Conservation (phyloP, 371 early-diverging fungal species). For the Actinomortierella ambigua region DNA sequence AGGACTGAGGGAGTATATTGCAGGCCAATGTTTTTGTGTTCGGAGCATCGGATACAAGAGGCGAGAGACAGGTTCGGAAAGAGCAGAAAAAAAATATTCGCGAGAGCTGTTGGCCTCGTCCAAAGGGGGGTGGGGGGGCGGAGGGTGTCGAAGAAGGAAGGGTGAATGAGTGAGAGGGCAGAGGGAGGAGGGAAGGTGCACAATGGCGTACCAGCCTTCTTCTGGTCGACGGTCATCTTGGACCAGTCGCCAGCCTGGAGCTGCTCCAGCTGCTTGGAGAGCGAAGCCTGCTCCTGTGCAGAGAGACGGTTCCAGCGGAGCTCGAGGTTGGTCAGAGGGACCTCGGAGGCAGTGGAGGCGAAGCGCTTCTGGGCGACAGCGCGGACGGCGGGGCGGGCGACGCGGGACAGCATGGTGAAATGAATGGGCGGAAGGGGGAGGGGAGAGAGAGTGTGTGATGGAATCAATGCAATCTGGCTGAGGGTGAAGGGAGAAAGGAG, state of each 20-base stretch:
- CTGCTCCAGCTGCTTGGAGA: conserved; percentile 81
- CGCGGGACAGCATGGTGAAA: conserved; percentile 25
- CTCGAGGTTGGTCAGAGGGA: conserved; percentile 75
- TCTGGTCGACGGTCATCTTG: conserved; percentile 86
- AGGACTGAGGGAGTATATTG: neutral
- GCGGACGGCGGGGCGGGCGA: conserved; percentile 40
- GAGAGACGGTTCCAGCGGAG: conserved; percentile 87
- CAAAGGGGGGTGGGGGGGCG: neutral
- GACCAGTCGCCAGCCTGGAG: conserved; percentile 96
- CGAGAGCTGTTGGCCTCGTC: no score
- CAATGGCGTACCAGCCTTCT: conserved; percentile 87
- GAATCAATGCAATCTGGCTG: no score
- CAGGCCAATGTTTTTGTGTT: neutral
- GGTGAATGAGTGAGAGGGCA: neutral
- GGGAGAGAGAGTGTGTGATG: neutral
- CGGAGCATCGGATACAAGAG: conserved; percentile 1
- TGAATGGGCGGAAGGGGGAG: neutral
- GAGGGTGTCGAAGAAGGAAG: neutral
- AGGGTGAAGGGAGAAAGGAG: no score
- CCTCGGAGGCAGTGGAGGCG: conserved; percentile 51
- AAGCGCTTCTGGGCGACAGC: conserved; percentile 36
- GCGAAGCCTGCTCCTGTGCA: conserved; percentile 81
- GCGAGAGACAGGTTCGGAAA: neutral
- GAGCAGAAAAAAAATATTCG: neutral
- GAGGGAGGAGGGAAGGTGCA: neutral